These are phyloP conservation scores for Acanthochlamys bracteata DNA, from an alignment of 106 monocot species.

Conservation along the genomic window DNA sequence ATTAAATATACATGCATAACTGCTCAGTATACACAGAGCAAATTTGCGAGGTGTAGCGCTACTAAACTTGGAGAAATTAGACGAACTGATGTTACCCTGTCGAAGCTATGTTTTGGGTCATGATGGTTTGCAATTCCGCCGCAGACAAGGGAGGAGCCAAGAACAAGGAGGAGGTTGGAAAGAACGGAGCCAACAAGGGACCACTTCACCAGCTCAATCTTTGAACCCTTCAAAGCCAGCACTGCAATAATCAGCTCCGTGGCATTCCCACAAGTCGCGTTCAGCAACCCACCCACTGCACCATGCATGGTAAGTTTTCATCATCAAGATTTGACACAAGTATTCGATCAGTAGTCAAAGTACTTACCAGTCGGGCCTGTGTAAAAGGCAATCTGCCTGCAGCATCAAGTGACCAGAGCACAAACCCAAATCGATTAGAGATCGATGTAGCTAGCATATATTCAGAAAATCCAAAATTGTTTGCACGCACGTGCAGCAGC, in stretches of 20 bases:
- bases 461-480: too few species aligned
- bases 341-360: too few species aligned
- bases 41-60: background rate
- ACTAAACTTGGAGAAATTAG: too few species aligned
- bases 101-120: conserved; percentile 43
- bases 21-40: too few species aligned
- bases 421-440: too few species aligned
- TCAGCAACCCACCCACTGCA: conserved; percentile 76
- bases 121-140: conserved; percentile 63
- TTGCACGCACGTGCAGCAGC: background rate
- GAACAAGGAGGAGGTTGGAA: conserved; percentile 85
- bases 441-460: too few species aligned
- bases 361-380: conserved; percentile 72
- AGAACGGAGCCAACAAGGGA: conserved; percentile 71
- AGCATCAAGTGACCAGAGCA: too few species aligned
- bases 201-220: conserved; percentile 68
- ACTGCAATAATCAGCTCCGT: conserved; percentile 85
- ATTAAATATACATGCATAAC: too few species aligned
- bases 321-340: too few species aligned
- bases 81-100: too few species aligned
- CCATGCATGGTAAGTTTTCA: too few species aligned
- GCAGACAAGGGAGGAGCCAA: conserved; percentile 65
- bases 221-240: conserved; percentile 39
- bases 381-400: conserved; percentile 76
- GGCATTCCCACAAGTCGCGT: conserved; percentile 81